Percentiles rank a stretch among this genome's conserved stretches.
These are phyloP conservation scores for Lignosus rhinocerotis DNA, from an alignment of 1,284 basidiomycete species.

Conservation along the genomic window DNA sequence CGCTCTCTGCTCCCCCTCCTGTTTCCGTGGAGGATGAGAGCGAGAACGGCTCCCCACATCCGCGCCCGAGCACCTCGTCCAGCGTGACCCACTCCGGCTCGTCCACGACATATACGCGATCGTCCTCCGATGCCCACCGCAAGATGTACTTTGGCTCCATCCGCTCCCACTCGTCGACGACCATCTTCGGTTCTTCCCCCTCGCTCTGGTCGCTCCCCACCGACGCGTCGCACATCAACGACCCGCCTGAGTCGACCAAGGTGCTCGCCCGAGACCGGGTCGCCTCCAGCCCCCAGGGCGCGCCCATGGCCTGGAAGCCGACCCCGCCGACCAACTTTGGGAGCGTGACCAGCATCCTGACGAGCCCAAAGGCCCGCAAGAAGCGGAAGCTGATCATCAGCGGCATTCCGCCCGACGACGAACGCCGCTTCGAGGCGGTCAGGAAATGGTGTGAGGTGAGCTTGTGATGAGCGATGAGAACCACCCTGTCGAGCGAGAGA, in stretches of 20 bases:
- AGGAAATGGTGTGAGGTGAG: constrained; percentile 73
- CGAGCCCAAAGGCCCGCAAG: constrained; percentile 29
- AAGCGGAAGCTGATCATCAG: constrained; percentile 41
- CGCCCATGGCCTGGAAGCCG: constrained; percentile 30
- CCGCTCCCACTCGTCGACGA: constrained; percentile 44
- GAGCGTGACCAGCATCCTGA: constrained; percentile 29
- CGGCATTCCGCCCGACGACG: constrained; percentile 38
- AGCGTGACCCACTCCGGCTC: constrained; percentile 54
- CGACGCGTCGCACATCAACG: constrained; percentile 40
- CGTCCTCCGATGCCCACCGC: constrained; percentile 43
- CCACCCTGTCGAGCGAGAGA: neutral
- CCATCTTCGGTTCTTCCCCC: constrained; percentile 38
- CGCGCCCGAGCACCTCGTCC: constrained; percentile 70
- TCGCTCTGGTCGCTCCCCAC: constrained; percentile 43
- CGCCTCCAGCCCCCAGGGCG: constrained; percentile 24
- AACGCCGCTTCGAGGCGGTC: constrained; percentile 35
- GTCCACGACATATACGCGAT: constrained; percentile 39
- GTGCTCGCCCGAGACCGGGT: constrained; percentile 28
- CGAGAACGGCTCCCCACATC: constrained; percentile 34
- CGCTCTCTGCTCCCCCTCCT: constrained; percentile 20
- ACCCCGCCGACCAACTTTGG: constrained; percentile 21
- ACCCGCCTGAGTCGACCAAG: constrained; percentile 35
- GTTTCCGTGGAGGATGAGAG: constrained; percentile 27
- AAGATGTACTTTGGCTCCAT: constrained; percentile 50
- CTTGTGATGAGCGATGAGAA: neutral